Base-by-base conservation (phyloP, 2,329 filamentous ascomycete genomes). In the Verticillium zaregamsianum region DNA sequence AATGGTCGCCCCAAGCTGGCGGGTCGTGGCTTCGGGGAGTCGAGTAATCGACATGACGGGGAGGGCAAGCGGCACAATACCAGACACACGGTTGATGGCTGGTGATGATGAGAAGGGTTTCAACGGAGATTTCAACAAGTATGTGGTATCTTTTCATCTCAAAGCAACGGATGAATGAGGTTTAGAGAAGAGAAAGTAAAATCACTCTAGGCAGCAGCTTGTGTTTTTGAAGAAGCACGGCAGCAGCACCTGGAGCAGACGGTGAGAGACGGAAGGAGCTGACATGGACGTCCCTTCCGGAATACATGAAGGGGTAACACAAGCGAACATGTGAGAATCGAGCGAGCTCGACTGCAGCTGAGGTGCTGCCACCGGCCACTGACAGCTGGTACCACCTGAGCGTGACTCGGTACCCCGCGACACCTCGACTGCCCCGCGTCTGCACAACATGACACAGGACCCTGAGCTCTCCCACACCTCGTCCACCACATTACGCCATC, bases 1-100 rank as follows among this genome's bases (percentile, higher is more conserved):
- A 66, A 87, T 79, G 3, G 84, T 79, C 8, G 89, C 86, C 39
- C 86, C 83, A 7, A 93, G 78, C 12, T 85, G 80, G 56, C 82
- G 81, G 25, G 82, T 76, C 15, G 83, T 80, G 3, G 78, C 73
- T 40, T 76, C 68, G 2, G 84, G 76, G 8, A 89, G 76, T 25
- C 77, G 70, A 61, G 72, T 69, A 61, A 89, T 86, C 49, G 79
- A 66, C 82, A 85, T 85, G 45, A 14, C 20, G 45, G 12, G 20
- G 45, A 25, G 11, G 9, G 45, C 20, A 20, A 20, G 45, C n/a
- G 12, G 20, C 45, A 14, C 45, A 3, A 5, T n/a, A 20, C 45
- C 20, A 11, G 45, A 12, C 8, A 20, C 9, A 35, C 33, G 14
- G 11, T 35, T 9, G 20, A 11, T 25, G 45, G 14, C 28, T 28